Evolutionary conservation across 2,329 filamentous ascomycete genomes (phyloP).

Genomic region (Diplocarpon rosae): DNA sequence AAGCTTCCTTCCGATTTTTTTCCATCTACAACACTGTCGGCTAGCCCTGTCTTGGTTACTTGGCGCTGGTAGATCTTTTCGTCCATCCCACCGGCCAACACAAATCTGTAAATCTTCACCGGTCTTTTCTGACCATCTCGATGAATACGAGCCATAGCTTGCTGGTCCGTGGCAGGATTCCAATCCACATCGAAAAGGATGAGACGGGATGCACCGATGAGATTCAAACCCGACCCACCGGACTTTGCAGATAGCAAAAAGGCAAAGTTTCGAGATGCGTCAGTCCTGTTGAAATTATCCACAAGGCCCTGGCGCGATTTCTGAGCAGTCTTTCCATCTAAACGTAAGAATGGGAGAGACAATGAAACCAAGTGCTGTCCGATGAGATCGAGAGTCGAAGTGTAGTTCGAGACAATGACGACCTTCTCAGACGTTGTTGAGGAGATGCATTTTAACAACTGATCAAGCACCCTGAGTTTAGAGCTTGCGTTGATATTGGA

Average conservation of each 20-base stretch:
- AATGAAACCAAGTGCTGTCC: conserved; percentile 48
- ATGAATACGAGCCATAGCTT: conserved; percentile 66
- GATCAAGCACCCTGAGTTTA: conserved; percentile 57
- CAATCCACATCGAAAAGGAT: conserved; percentile 66
- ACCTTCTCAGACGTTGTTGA: conserved; percentile 57
- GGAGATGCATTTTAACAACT: conserved; percentile 49
- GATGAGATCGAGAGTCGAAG: conserved; percentile 58
- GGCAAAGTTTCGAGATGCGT: conserved; percentile 47
- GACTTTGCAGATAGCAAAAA: conserved; percentile 65
- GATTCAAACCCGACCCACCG: conserved; percentile 58
- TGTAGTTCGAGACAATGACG: conserved; percentile 68
- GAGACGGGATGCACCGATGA: conserved; percentile 59
- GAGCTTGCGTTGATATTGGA: conserved; percentile 47
- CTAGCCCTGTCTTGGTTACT: conserved; percentile 58
- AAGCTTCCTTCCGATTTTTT: conserved; percentile 51
- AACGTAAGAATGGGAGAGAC: conserved; percentile 50
- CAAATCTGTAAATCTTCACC: conserved; percentile 58
- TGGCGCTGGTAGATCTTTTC: conserved; percentile 69
- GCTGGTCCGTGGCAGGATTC: conserved; percentile 64
- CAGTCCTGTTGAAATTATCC: conserved; percentile 55
- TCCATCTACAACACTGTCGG: conserved; percentile 60
- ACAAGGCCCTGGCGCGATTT: conserved; percentile 56
- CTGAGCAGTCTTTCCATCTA: conserved; percentile 56
- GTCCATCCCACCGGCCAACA: conserved; percentile 58
- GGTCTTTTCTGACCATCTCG: conserved; percentile 58